A percentile compares a stretch with the other conserved stretches of the same genome.
Evolutionary conservation across 805 yeast species (phyloP).

Genomic region (Schizosaccharomyces octosporus): DNA sequence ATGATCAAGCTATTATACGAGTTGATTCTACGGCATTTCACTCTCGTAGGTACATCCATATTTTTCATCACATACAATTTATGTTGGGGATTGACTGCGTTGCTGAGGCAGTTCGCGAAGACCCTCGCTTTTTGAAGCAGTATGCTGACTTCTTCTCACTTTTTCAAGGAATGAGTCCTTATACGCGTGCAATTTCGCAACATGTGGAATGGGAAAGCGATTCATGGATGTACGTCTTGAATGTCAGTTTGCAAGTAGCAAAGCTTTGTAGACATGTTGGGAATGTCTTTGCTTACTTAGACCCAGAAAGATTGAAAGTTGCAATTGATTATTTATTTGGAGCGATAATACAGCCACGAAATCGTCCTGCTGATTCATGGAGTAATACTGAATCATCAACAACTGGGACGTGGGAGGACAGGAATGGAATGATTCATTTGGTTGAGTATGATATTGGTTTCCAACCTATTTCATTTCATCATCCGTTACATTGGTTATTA

Average conservation of each 20-base stretch:
- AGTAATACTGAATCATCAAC: slow-evolving; percentile 8
- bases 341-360: slow-evolving; percentile 12
- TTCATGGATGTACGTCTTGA: slow-evolving; percentile 51
- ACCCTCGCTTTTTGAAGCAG: slow-evolving; percentile 26
- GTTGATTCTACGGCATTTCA: slow-evolving; percentile 10
- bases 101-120: slow-evolving; percentile 22
- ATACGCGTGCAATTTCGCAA: slow-evolving; percentile 45
- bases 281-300: slow-evolving; percentile 11
- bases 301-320: neutral
- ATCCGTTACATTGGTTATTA: slow-evolving; percentile 53
- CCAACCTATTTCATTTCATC: slow-evolving; percentile 42
- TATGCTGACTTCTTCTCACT: slow-evolving; percentile 39
- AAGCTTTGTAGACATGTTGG: slow-evolving; percentile 20
- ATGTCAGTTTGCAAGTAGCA: slow-evolving; percentile 40
- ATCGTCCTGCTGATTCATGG: slow-evolving; percentile 4
- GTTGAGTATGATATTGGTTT: slow-evolving; percentile 21
- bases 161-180: slow-evolving; percentile 56
- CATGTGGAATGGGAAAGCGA: slow-evolving; percentile 84
- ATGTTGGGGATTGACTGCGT: slow-evolving; percentile 45
- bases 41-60: slow-evolving; percentile 47
- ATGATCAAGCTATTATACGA: slow-evolving; percentile 7
- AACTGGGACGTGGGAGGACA: neutral
- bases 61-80: slow-evolving; percentile 57
- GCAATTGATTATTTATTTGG: slow-evolving; percentile 6
- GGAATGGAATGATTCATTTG: slow-evolving; percentile 8